These are phyloP conservation scores for Lichtheimia hyalospora DNA, from an alignment of 371 early-diverging fungal species.

Conservation along the genomic window DNA sequence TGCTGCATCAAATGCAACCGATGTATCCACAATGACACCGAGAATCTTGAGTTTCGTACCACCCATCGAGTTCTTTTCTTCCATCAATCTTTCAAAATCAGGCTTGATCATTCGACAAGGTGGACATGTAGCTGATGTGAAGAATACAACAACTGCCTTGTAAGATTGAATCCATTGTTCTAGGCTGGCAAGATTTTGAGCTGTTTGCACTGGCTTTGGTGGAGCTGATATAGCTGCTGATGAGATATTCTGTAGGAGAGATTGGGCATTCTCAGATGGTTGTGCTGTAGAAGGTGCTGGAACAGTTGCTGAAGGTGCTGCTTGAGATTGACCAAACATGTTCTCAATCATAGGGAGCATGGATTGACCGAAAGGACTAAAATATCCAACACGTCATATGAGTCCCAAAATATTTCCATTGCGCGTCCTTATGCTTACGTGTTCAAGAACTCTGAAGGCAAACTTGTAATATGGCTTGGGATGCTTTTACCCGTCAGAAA, in stretches of 20 bases:
- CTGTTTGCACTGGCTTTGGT: conserved; percentile 29
- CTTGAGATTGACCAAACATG: conserved; percentile 70
- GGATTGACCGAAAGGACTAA: conserved; percentile 76
- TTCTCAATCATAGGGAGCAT: conserved; percentile 77
- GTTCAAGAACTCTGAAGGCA: conserved; percentile 69
- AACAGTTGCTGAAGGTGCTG: conserved; percentile 11
- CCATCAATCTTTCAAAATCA: conserved; percentile 61
- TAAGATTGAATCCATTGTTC: conserved; percentile 42
- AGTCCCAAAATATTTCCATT: too few relatives aligned
- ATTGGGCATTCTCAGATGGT: conserved; percentile 5
- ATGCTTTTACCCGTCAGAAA: conserved; percentile 80
- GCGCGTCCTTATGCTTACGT: conserved; percentile 46
- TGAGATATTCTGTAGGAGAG: conserved; percentile 33
- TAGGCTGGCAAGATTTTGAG: conserved; percentile 29
- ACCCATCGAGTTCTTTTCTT: conserved; percentile 38
- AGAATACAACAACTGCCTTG: conserved; percentile 67
- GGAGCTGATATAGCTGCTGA: conserved; percentile 44
- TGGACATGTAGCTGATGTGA: conserved; percentile 72
- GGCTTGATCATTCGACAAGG: conserved; percentile 77
- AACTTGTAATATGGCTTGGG: conserved; percentile 70
- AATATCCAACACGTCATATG: background rate
- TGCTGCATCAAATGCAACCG: conserved; percentile 53
- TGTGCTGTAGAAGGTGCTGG: conserved; percentile 13
- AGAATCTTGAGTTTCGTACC: conserved; percentile 35
- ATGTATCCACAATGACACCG: conserved; percentile 68